Base-by-base conservation (phyloP, 2,329 filamentous ascomycete genomes). In the Trichoderma gracile region DNA sequence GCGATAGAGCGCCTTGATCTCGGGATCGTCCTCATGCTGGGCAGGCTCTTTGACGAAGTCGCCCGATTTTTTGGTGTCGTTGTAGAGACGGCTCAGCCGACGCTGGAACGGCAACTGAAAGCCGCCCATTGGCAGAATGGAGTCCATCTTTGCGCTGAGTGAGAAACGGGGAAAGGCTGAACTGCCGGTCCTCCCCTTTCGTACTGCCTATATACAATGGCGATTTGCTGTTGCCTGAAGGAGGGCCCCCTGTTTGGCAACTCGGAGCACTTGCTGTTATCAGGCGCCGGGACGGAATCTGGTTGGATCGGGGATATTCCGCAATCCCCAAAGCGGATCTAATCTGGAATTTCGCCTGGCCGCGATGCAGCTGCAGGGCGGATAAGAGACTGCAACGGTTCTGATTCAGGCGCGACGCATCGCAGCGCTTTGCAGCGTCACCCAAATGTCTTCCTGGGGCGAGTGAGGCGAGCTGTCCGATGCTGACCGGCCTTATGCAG, bases 31-130 rank as follows among this genome's bases (percentile, higher is more conserved):
- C 71, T 84, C 78, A 73, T 86, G 86, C 75, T 82, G 87, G 68
- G 82, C 82, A 60, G 85, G 83, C 73, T 85, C 84, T 74, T 85
- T 88, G 73, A 91, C 86, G 68, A 90, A 90, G 74, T 91, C 88
- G 73, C 86, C 89, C 27, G 88, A 91, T 70, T 87, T 89, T 74
- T 93, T 93, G 65, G 90, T 92, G 78, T 93, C 90, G 69, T 90
- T 89, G 75, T 93, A 93, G 64, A 93, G 85, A 71, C 89, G 83
- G 69, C 87, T 90, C 19, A 92, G 81, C 62, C 86, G 83, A 66
- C 84, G 82, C 74, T 87, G 85, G 65, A 87, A 83, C 55, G 85
- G 82, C 74, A 84, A 76, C 76, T 83, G 79, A 67, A 84, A 81
- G 75, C 82, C 81, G 63, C 80, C 80, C 54, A 80, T 72, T 10